Evolutionary conservation across 2,329 filamentous ascomycete species (phyloP).

Genomic region (Fusarium bulbicola): DNA sequence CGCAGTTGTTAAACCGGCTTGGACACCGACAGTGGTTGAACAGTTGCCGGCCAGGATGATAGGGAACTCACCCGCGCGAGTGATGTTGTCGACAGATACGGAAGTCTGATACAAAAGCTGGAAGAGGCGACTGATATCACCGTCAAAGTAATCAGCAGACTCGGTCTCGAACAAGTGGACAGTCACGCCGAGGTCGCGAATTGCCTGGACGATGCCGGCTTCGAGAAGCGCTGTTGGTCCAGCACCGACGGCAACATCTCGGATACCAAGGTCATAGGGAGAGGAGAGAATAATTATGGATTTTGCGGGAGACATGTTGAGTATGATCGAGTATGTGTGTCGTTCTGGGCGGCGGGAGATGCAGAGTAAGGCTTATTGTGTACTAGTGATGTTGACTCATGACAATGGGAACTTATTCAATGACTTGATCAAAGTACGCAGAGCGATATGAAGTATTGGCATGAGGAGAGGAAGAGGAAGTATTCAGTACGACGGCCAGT

Average conservation of each 20-base stretch:
- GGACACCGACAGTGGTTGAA: constrained; percentile 3
- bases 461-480: too few relatives aligned
- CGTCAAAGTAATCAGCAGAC: background rate
- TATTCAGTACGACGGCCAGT: too few relatives aligned
- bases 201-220: background rate
- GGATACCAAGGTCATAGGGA: background rate
- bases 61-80: background rate
- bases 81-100: background rate
- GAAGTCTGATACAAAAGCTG: background rate
- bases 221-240: background rate
- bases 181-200: background rate
- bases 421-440: background rate
- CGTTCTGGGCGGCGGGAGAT: background rate
- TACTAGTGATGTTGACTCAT: background rate
- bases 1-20: constrained; percentile 44
- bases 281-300: background rate
- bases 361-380: background rate
- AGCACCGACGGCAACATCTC: background rate
- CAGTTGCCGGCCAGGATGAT: constrained; percentile 6
- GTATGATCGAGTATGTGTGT: background rate
- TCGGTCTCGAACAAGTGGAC: background rate
- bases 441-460: too few relatives aligned
- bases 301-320: background rate
- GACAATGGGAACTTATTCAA: background rate
- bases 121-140: constrained; percentile 10